A percentile compares a stretch with the other conserved stretches of the same genome.
Conservation (phyloP, 257 asterid species). For the Mentha longifolia region DNA sequence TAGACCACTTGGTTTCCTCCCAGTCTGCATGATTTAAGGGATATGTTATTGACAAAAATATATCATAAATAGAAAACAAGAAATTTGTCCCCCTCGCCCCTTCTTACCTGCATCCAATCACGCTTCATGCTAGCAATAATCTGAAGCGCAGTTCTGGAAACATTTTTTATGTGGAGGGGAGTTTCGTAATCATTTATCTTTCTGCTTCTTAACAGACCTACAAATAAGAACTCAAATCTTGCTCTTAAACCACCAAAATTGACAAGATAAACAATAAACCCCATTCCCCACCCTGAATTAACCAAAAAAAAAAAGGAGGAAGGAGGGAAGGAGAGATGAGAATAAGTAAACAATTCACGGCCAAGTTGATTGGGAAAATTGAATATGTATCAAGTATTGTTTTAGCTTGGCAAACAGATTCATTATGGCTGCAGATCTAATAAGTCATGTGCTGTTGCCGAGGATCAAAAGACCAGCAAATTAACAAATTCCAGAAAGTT, state of each 20-base stretch:
- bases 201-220: conserved; percentile 62
- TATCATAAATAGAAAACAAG: conserved; percentile 4
- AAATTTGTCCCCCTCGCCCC: conserved; percentile 10
- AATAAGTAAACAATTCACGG: background rate
- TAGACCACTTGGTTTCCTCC: conserved; percentile 94
- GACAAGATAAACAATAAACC: background rate
- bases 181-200: conserved; percentile 5
- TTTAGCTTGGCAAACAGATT: conserved; percentile 10
- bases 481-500: conserved; percentile 15
- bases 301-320: background rate
- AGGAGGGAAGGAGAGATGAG: background rate
- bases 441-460: conserved; percentile 1
- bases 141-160: conserved; percentile 54
- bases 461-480: conserved; percentile 2
- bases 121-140: conserved; percentile 87
- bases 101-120: conserved; percentile 90
- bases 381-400: background rate
- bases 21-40: conserved; percentile 61
- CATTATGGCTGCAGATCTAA: conserved; percentile 10
- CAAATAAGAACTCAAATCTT: conserved; percentile 30
- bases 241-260: conserved; percentile 25
- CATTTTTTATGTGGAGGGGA: conserved; percentile 6
- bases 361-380: background rate
- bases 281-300: background rate
- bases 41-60: conserved; percentile 25